phyloP scores from a whole-genome alignment of 768 basidiomycete genomes.

The Suillus hirtellus region DNA sequence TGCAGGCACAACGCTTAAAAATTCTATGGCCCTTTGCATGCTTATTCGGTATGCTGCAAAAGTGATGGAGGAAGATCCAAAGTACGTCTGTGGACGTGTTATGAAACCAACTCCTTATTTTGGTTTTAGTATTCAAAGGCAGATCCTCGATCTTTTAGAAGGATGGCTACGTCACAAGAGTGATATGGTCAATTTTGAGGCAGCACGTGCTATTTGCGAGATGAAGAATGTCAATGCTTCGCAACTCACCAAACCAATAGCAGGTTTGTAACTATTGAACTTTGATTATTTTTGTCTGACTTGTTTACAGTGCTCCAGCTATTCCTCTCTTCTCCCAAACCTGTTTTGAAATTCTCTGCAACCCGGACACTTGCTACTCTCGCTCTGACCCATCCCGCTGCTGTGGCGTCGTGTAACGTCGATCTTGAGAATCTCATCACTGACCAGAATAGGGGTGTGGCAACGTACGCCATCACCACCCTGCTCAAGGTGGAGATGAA shows the following conservation, averaged over 20 bases:
- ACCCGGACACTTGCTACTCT: slow-evolving; percentile 92
- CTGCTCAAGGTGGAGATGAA: slow-evolving; percentile 73
- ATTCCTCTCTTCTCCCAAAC: slow-evolving; percentile 94
- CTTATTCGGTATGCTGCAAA: slow-evolving; percentile 98
- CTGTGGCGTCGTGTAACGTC: slow-evolving; percentile 90
- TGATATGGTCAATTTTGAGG: slow-evolving; percentile 99
- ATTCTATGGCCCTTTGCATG: slow-evolving; percentile 98
- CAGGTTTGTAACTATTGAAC: slow-evolving; percentile 53
- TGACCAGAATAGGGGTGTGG: slow-evolving; percentile 92
- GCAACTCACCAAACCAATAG: slow-evolving; percentile 85
- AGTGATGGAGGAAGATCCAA: slow-evolving; percentile 97
- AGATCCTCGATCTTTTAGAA: slow-evolving; percentile 92
- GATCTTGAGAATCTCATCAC: slow-evolving; percentile 97
- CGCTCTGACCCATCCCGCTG: slow-evolving; percentile 80
- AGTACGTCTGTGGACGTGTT: slow-evolving; percentile 56
- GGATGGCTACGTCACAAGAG: slow-evolving; percentile 97
- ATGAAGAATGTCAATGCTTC: slow-evolving; percentile 79
- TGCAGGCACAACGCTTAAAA: slow-evolving; percentile 82
- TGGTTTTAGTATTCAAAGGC: slow-evolving; percentile 72
- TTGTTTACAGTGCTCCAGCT: slow-evolving; percentile 75
- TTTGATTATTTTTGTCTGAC: slow-evolving; percentile 13
- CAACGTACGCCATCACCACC: slow-evolving; percentile 98
- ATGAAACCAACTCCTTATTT: slow-evolving; percentile 11
- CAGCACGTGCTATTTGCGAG: slow-evolving; percentile 95
- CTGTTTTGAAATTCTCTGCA: slow-evolving; percentile 95